Base-by-base conservation (phyloP, 75 land plant genomes). In the Azolla pinnata region DNA sequence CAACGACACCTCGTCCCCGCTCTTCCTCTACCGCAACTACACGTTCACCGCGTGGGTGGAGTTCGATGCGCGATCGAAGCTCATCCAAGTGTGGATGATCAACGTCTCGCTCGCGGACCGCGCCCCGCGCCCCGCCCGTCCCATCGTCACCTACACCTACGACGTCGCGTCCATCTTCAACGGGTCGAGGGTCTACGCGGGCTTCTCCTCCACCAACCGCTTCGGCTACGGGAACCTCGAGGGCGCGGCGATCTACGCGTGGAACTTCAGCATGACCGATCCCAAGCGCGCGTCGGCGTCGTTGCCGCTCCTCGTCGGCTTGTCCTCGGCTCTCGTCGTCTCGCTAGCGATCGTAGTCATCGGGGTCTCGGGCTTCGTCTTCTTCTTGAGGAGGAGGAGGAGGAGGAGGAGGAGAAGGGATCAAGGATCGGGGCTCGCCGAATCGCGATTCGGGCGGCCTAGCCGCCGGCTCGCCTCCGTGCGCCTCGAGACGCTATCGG, bases 21-120 rank as follows among this genome's bases (percentile, higher is more conserved):
- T 35, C 10, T 35, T 35, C 40, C 40, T 35, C 40, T 35, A 35
- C 40, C 5, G n/a, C n/a, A 46, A 46, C 17, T 4, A 3, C 49
- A 46, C 12, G 23, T 46, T 46, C 49, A 46, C 49, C 2, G 14
- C 49, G 4, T 46, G 49, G 49, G 21, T 46, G 3, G 49, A 46
- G 49, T 46, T 18, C 17, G 17, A 46, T 46, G 49, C 49, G 4
- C 21, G 23, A 18, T 4, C 49, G 4, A 3, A 46, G 2, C 49
- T 46, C 49, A 46, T 46, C 49, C 49, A 46, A 46, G 49, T 46
- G 2, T 46, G 49, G 49, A 46, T 46, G 49, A 23, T 23, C 4
- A 46, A 46, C 14, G 7, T 14, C 10, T 7, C 42, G 14, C 14
- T 14, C 14, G 42, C 42, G 14, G 7, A 7, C 42, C 42, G 42